A percentile compares a stretch with the other conserved stretches of the same genome.
Evolutionary conservation across 2,329 filamentous ascomycete genomes (phyloP).

Genomic region (Hawksworthiomyces lignivorus): DNA sequence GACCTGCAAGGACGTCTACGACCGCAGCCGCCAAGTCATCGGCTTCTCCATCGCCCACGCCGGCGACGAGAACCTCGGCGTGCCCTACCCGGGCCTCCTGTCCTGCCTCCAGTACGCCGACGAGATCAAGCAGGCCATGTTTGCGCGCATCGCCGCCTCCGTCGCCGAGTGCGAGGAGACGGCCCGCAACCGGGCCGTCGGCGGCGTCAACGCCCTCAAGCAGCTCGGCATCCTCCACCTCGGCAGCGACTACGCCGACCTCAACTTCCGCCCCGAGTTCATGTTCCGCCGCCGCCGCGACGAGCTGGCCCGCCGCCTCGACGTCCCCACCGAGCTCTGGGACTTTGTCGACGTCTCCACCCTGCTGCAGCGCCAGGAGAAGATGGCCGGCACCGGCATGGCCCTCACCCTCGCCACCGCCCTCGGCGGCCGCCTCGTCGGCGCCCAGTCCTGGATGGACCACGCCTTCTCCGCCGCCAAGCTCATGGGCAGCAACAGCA

Average conservation of each 20-base stretch:
- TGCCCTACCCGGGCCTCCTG: conserved; percentile 80
- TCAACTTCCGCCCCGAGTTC: conserved; percentile 81
- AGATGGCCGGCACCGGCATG: conserved; percentile 89
- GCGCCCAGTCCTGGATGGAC: conserved; percentile 83
- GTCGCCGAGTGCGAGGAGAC: conserved; percentile 77
- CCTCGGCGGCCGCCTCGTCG: conserved; percentile 71
- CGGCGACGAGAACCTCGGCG: conserved; percentile 68
- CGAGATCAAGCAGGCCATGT: conserved; percentile 84
- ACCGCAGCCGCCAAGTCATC: conserved; percentile 69
- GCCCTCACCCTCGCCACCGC: conserved; percentile 86
- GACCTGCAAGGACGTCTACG: conserved; percentile 78
- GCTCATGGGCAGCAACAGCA: conserved; percentile 70
- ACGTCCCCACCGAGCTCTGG: conserved; percentile 79
- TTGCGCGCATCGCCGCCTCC: conserved; percentile 74
- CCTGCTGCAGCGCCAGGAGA: conserved; percentile 84
- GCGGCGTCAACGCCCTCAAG: conserved; percentile 80
- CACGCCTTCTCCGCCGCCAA: conserved; percentile 75
- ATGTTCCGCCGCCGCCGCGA: conserved; percentile 90
- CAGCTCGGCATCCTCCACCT: conserved; percentile 82
- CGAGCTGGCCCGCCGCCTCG: conserved; percentile 72
- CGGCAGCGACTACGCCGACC: conserved; percentile 75
- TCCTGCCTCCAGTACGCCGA: conserved; percentile 88
- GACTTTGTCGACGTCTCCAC: conserved; percentile 89
- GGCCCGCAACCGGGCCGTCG: conserved; percentile 68
- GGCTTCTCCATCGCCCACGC: conserved; percentile 67